Evolutionary conservation across 2,329 filamentous ascomycete genomes (phyloP).

Genomic region (Penicillium sp.): DNA sequence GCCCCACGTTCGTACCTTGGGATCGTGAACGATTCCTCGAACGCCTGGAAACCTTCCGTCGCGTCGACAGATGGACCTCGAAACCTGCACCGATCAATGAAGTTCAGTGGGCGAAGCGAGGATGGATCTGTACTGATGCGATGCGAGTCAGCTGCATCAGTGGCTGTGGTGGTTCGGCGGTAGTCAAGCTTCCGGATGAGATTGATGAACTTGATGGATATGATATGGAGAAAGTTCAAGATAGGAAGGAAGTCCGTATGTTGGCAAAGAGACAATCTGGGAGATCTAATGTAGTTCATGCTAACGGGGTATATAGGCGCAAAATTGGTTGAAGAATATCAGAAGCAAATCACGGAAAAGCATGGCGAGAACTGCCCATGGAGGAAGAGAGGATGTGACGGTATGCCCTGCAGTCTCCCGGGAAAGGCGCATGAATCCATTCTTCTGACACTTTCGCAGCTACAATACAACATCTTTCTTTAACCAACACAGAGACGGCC

Average conservation of each 20-base stretch:
- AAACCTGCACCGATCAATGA: constrained; percentile 87
- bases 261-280: constrained; percentile 13
- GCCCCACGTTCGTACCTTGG: constrained; percentile 81
- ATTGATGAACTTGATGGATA: constrained; percentile 61
- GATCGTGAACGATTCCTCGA: constrained; percentile 82
- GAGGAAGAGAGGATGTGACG: constrained; percentile 85
- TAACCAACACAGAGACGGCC: constrained; percentile 66
- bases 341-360: constrained; percentile 71
- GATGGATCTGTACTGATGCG: constrained; percentile 83
- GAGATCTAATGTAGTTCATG: background rate
- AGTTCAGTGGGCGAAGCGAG: constrained; percentile 91
- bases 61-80: constrained; percentile 90
- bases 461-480: constrained; percentile 69
- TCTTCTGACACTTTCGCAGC: constrained; percentile 47
- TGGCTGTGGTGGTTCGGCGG: constrained; percentile 81
- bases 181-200: constrained; percentile 76
- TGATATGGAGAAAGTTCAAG: constrained; percentile 50
- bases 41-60: constrained; percentile 84
- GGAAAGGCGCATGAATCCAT: background rate
- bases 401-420: constrained; percentile 51
- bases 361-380: constrained; percentile 86
- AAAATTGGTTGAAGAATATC: constrained; percentile 77
- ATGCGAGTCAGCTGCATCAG: constrained; percentile 83
- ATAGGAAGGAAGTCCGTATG: constrained; percentile 52
- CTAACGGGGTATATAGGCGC: constrained; percentile 49